Percentiles rank a stretch among this genome's conserved stretches.
Conservation (phyloP, 1,284 basidiomycete species). For the Marasmius oreades region DNA sequence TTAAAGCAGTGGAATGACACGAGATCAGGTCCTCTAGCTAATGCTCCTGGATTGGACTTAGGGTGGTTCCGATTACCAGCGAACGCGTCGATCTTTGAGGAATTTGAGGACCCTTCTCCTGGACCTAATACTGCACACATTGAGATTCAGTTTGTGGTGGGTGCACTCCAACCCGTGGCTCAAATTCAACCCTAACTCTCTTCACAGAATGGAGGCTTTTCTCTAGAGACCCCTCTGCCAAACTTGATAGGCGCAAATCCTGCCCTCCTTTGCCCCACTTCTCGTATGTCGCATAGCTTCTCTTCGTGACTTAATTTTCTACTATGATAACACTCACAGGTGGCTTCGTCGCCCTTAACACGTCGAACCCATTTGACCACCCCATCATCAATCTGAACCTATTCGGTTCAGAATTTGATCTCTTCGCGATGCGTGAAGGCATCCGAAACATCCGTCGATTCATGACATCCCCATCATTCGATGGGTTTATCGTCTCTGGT, state of each 20-base stretch:
- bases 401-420: not conserved
- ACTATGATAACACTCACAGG: not conserved
- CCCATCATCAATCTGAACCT: slow-evolving; percentile 1
- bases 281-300: not conserved
- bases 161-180: not conserved
- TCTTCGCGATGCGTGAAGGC: not conserved
- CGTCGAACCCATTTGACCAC: not conserved
- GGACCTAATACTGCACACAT: slow-evolving; percentile 11
- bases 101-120: slow-evolving; percentile 15
- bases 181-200: too few species aligned
- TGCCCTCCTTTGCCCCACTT: not conserved
- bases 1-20: slow-evolving; percentile 5
- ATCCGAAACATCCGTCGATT: not conserved
- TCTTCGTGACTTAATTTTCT: not conserved
- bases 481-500: not conserved
- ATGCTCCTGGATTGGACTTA: slow-evolving; percentile 10
- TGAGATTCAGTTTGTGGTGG: not conserved
- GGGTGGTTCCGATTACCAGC: slow-evolving; percentile 17
- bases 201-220: not conserved
- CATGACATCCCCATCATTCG: not conserved
- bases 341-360: slow-evolving; percentile 1
- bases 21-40: slow-evolving; percentile 3
- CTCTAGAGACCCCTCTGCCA: not conserved
- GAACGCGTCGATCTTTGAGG: slow-evolving; percentile 11
- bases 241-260: not conserved